phyloP scores from a whole-genome alignment of 805 yeast genomes.

The Candida xiaguanensis region DNA sequence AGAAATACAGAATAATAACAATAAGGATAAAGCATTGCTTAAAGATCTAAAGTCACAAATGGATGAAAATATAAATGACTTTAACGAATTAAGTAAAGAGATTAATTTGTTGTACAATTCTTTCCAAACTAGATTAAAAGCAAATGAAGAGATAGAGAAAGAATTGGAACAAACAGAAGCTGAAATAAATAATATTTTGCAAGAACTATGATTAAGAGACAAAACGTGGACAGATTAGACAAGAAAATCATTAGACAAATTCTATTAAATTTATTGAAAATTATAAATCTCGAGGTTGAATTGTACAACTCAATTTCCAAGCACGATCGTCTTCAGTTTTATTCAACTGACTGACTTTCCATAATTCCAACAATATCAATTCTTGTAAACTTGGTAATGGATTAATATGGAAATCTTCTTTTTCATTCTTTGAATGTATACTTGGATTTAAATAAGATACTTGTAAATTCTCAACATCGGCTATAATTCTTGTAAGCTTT shows the following conservation, averaged over 20 bases:
- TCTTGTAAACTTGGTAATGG: constrained; percentile 49
- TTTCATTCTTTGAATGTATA: constrained; percentile 5
- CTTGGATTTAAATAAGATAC: constrained; percentile 42
- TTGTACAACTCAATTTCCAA: constrained; percentile 65
- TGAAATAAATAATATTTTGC: neutral
- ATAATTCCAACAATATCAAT: constrained; percentile 60
- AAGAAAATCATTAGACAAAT: too few species aligned
- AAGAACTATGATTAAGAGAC: neutral
- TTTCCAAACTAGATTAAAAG: neutral
- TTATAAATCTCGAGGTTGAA: constrained; percentile 48
- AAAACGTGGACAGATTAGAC: too few species aligned
- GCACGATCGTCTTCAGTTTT: constrained; percentile 62
- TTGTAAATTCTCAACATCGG: constrained; percentile 67
- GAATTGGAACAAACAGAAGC: neutral
- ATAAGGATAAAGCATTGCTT: constrained; percentile 19
- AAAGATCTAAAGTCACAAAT: constrained; percentile 23
- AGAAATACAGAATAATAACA: constrained; percentile 18
- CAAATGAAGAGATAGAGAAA: neutral
- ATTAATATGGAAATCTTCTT: constrained; percentile 36
- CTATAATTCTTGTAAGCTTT: constrained; percentile 61
- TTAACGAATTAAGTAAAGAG: constrained; percentile 26
- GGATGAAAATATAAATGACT: constrained; percentile 21
- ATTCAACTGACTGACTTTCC: constrained; percentile 65
- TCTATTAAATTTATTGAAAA: too few species aligned
- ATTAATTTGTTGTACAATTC: constrained; percentile 10